A percentile compares a stretch with the other conserved stretches of the same genome.
Conservation (phyloP, 1,284 basidiomycete species). For the Moesziomyces sp. region DNA sequence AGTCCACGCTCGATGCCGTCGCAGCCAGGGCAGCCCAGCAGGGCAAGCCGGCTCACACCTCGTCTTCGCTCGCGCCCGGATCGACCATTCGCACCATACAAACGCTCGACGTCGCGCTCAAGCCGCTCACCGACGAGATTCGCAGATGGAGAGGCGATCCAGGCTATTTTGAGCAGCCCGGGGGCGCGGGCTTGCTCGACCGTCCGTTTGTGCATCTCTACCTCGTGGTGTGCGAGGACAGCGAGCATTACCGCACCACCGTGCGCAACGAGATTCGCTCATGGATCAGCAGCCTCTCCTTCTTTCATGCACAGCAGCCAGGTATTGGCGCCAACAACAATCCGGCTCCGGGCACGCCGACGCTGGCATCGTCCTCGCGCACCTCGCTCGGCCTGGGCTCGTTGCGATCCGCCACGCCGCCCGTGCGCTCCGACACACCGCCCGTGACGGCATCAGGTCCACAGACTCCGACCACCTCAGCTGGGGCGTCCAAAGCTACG, state of each 20-base stretch:
- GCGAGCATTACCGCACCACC: conserved; percentile 62
- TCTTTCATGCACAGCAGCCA: conserved; percentile 35
- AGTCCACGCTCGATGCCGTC: conserved; percentile 37
- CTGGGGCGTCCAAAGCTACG: conserved; percentile 4
- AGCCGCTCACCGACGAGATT: conserved; percentile 48
- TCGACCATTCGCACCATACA: conserved; percentile 57
- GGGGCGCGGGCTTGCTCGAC: conserved; percentile 38
- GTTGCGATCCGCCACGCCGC: conserved; percentile 33
- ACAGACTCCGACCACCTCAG: conserved; percentile 36
- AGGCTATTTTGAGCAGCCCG: conserved; percentile 53
- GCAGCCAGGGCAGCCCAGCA: conserved; percentile 37
- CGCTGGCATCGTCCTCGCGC: conserved; percentile 17
- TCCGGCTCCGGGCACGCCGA: conserved; percentile 15
- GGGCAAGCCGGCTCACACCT: conserved; percentile 25
- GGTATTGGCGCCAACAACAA: not conserved
- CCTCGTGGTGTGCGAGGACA: conserved; percentile 64
- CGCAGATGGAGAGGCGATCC: conserved; percentile 45
- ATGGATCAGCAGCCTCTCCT: conserved; percentile 61
- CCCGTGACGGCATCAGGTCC: conserved; percentile 19
- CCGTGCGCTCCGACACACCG: conserved; percentile 32
- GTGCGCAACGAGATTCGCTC: conserved; percentile 63
- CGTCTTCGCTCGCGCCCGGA: conserved; percentile 34
- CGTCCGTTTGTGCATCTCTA: conserved; percentile 63
- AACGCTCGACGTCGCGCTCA: conserved; percentile 48
- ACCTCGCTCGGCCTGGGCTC: conserved; percentile 33